Conservation (phyloP, 2,329 filamentous ascomycete species). For the Tolypocladium guangdongense region DNA sequence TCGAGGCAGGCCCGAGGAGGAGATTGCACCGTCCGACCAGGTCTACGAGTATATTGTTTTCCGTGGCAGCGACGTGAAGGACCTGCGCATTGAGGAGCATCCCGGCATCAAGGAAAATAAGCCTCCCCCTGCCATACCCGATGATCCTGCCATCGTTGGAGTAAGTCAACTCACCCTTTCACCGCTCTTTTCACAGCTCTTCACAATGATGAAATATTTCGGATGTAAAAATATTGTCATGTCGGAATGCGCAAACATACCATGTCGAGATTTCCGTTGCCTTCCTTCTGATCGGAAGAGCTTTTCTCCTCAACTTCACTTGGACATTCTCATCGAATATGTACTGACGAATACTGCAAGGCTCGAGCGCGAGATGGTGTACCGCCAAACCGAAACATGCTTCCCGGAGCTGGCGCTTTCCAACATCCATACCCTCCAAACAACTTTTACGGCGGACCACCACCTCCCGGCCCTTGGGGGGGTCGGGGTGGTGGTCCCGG, state of each 20-base stretch:
- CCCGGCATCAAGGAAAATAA: slow-evolving; percentile 64
- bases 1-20: slow-evolving; percentile 64
- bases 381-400: slow-evolving; percentile 19
- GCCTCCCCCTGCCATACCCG: slow-evolving; percentile 67
- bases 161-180: slow-evolving; percentile 53
- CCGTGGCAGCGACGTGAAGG: slow-evolving; percentile 95
- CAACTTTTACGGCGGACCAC: slow-evolving; percentile 37
- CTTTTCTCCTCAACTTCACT: background rate
- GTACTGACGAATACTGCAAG: slow-evolving; percentile 19
- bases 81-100: slow-evolving; percentile 83
- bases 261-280: slow-evolving; percentile 99
- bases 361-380: slow-evolving; percentile 27
- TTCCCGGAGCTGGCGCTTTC: slow-evolving; percentile 26
- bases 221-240: slow-evolving; percentile 81
- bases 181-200: slow-evolving; percentile 8
- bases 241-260: slow-evolving; percentile 85
- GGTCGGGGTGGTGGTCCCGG: slow-evolving; percentile 40
- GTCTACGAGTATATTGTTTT: slow-evolving; percentile 99
- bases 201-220: slow-evolving; percentile 84
- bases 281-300: slow-evolving; percentile 83
- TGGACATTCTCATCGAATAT: slow-evolving; percentile 11
- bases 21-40: slow-evolving; percentile 73
- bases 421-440: slow-evolving; percentile 34
- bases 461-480: slow-evolving; percentile 45
- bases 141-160: slow-evolving; percentile 92